Evolutionary conservation across 2,329 filamentous ascomycete genomes (phyloP), one percentile per base, ranked within the genome.

Genomic region (Furcasterigmium sp.): DNA sequence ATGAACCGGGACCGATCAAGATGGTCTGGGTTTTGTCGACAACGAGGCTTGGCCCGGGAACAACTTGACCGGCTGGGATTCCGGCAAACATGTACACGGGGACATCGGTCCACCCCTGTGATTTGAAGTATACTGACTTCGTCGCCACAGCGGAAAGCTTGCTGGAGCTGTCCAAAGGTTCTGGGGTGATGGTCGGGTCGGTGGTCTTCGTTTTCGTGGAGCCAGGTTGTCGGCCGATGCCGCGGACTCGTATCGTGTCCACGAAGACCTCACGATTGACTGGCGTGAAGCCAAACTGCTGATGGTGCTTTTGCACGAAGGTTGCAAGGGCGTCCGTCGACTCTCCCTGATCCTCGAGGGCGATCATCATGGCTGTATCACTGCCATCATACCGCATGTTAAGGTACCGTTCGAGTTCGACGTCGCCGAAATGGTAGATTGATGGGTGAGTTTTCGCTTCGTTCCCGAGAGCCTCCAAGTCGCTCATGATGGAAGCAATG

Each of bases 1-100:
- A 26, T 3, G 83, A 76, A 19, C 71, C 72, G 1, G 84, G 84
- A 1, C 80, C 81, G 5, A 88, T 76, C 3, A 88, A 80, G 47
- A 88, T 84, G 0, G 84, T 88, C 59, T 88, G 84, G 5, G 78
- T 82, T 14, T 76, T 76, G 55, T 82, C 84, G 34, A 81, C 82
- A 41, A 87, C 73, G 48, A 87, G 82, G 1, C 82, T 82, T 2
- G 83, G 83, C 1, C 84, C 84, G 42, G 70, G 64, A 42, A 86
- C 65, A 21, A 73, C 73, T 42, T 84, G 77, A 19, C 82, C 80
- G 9, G 80, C 65, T 6, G 68, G 60, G 13, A 87, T 65, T 45
- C 82, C 73, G 50, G 83, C 79, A 1, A 87, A 69, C 56, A 78
- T 83, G 65, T 84, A 86, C 46, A 87, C 78, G 1, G 79, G 73